Conservation (phyloP, 306 rosid genomes). For the Ceratonia siliqua region DNA sequence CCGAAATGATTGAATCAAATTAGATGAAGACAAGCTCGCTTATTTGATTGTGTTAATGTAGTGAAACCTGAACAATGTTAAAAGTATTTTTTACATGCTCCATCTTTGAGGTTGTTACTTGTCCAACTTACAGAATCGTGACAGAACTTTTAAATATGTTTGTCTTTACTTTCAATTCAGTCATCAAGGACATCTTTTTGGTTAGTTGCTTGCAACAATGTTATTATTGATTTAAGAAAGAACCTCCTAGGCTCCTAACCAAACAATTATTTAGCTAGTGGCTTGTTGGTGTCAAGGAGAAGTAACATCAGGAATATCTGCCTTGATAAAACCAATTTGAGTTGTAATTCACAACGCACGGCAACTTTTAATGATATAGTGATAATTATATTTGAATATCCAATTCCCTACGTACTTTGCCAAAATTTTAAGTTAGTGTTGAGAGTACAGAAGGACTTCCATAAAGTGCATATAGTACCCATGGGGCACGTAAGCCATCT, state of each 20-base stretch:
- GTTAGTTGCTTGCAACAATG: no score
- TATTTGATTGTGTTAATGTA: background rate
- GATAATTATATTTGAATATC: background rate
- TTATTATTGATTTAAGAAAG: background rate
- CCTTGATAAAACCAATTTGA: slow-evolving; percentile 7
- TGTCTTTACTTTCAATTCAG: background rate
- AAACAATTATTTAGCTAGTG: background rate
- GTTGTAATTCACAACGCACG: background rate
- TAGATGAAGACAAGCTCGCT: background rate
- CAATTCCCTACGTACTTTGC: slow-evolving; percentile 1
- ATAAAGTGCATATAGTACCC: background rate
- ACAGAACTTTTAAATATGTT: background rate
- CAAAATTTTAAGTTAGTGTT: background rate
- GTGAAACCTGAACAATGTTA: background rate
- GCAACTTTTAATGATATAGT: background rate
- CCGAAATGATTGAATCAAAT: background rate
- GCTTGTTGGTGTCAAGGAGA: background rate
- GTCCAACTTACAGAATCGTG: background rate
- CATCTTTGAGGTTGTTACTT: background rate
- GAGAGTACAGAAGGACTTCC: background rate
- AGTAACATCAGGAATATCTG: background rate
- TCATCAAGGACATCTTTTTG: background rate
- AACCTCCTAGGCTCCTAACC: background rate
- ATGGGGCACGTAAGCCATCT: background rate
- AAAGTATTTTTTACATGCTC: background rate